Base-by-base conservation (phyloP, 331 rosid genomes). In the Rosa hybrid region DNA sequence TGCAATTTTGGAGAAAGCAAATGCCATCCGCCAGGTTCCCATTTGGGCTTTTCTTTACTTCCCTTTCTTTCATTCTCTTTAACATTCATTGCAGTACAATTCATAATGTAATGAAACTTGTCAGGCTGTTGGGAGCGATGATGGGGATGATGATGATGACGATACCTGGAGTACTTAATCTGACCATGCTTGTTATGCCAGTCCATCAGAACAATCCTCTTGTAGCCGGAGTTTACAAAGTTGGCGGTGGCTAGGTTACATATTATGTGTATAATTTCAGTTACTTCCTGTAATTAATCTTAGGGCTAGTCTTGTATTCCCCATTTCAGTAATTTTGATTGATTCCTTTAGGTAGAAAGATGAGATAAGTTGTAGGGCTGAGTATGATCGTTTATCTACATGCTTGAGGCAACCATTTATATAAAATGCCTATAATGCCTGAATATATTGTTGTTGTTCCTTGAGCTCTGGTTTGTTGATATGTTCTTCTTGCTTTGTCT, bases 1-100 rank as follows among this genome's bases (percentile, higher is more conserved):
- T 3, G 99, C 97, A 84, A 95, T 95, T 81, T 81, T 95, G 87
- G 93, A 93, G 91, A 93, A 93, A 86, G 98, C 98, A 74, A 93
- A 83, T 34, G 96, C 98, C 48, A 93, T 96, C 69, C 98, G 98
- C 82, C 99, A 90, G 97, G 99, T 95, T 86, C 78, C 45, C 13
- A 13, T 21, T 13, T 6, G 34, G 12, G 64, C 60, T 76, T 53
- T 83, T 12, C 46, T 82, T 67, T 62, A 9, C 41, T n/a, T 62
- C 9, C 11, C 30, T 72, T 50, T 50, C 46, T 51, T 38, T 76
- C 69, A 12, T 74, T 53, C 44, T 83, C 30, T 14, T 16, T 76
- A 62, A 68, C 78, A 51, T 20, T 76, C 71, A 51, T 56, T 4
- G 17, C 64, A 21, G 13, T 51, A 11, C 34, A 18, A 62, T 71